phyloP scores from a whole-genome alignment of 106 monocot species.

The Dendrobium catenatum region DNA sequence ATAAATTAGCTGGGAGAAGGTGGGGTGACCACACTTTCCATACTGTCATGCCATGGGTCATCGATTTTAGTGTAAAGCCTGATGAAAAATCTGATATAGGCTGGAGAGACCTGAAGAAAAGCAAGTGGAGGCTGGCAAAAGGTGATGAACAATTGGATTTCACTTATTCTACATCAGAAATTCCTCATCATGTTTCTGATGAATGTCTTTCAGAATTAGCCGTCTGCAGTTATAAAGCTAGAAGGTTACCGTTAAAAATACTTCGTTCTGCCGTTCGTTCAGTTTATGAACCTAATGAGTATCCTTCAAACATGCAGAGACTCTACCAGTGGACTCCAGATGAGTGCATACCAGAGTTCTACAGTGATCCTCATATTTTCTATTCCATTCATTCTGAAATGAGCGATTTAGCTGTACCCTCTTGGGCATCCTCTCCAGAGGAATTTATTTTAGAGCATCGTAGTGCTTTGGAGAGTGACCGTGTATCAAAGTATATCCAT shows the following conservation, averaged over 20 bases:
- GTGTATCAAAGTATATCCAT: conserved; percentile 73
- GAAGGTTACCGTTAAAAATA: conserved; percentile 75
- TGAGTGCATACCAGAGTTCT: conserved; percentile 98
- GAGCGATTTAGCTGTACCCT: conserved; percentile 81
- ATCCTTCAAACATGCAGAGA: conserved; percentile 95
- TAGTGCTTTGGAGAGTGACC: conserved; percentile 79
- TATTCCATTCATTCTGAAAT: conserved; percentile 80
- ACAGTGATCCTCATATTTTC: conserved; percentile 79
- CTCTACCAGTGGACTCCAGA: conserved; percentile 99
- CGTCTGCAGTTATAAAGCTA: conserved; percentile 97
- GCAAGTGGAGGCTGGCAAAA: conserved; percentile 96
- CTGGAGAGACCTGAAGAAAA: conserved; percentile 94
- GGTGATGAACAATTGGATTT: conserved; percentile 99
- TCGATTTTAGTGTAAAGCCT: conserved; percentile 88
- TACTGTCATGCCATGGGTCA: conserved; percentile 96
- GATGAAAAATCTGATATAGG: conserved; percentile 76
- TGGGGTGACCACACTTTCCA: conserved; percentile 97
- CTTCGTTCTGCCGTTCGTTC: conserved; percentile 86
- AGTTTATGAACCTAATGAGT: conserved; percentile 98
- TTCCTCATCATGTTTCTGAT: conserved; percentile 98
- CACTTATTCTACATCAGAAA: conserved; percentile 84
- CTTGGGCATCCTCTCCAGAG: conserved; percentile 77
- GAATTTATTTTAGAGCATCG: conserved; percentile 84
- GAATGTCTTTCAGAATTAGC: conserved; percentile 97
- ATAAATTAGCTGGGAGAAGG: conserved; percentile 90